Conservation (phyloP, 805 yeast genomes). For the Hermanozyma aechmeae region DNA sequence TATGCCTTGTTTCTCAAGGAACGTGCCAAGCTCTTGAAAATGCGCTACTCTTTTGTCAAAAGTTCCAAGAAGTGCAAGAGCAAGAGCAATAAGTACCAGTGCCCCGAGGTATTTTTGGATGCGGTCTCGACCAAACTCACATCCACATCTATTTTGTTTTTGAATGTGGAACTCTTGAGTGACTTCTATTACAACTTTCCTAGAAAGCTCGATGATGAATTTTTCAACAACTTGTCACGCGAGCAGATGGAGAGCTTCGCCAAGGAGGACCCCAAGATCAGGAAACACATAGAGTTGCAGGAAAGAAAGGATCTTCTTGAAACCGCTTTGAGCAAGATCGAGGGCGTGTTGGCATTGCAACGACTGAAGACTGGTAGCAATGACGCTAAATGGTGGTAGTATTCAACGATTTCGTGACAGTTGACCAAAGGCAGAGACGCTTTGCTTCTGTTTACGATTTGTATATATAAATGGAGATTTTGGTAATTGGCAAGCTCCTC, state of each 20-base stretch:
- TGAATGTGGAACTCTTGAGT: constrained; percentile 87
- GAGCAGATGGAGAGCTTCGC: constrained; percentile 87
- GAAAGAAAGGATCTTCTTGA: constrained; percentile 85
- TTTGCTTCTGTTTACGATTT: no score
- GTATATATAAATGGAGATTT: no score
- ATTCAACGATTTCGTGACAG: no score
- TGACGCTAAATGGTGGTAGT: constrained; percentile 10
- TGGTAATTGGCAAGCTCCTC: no score
- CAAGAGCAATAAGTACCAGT: constrained; percentile 75
- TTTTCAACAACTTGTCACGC: constrained; percentile 51
- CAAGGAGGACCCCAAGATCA: constrained; percentile 86
- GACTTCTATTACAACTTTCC: constrained; percentile 97
- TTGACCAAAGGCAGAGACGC: no score
- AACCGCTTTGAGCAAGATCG: constrained; percentile 76
- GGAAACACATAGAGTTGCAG: constrained; percentile 86
- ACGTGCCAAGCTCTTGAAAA: constrained; percentile 55
- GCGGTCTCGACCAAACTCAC: constrained; percentile 89
- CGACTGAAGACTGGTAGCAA: constrained; percentile 11
- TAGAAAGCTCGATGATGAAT: constrained; percentile 73
- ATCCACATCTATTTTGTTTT: constrained; percentile 83
- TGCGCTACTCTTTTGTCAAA: constrained; percentile 65
- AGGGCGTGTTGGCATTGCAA: constrained; percentile 67
- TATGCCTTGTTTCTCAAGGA: constrained; percentile 76
- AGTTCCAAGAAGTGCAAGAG: constrained; percentile 67
- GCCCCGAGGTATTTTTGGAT: constrained; percentile 91